These are phyloP conservation scores for Zalaria sp. DNA, from an alignment of 2,329 filamentous ascomycete genomes.

Conservation along the genomic window DNA sequence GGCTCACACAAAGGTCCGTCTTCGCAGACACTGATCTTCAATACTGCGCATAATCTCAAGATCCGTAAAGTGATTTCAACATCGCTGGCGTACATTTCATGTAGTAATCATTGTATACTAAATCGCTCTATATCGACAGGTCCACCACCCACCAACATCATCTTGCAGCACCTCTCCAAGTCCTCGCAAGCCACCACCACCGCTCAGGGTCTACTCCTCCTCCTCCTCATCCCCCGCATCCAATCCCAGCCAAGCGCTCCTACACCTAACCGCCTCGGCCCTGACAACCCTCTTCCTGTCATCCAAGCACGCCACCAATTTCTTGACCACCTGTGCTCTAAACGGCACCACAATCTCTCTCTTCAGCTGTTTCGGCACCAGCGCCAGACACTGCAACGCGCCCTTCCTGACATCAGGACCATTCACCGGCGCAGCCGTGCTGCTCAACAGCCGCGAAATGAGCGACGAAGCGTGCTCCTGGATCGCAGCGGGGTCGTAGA, in stretches of 20 bases:
- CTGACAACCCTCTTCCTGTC: constrained; percentile 49
- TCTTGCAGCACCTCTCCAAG: no score
- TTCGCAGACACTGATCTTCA: no score
- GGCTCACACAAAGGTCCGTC: no score
- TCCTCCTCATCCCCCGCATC: constrained; percentile 45
- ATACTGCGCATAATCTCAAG: no score
- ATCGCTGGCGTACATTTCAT: no score
- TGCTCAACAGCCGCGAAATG: constrained; percentile 36
- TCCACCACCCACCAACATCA: no score
- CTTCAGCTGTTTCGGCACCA: constrained; percentile 33
- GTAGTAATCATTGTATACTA: no score
- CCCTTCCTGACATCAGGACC: constrained; percentile 30
- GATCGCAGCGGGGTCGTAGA: constrained; percentile 38
- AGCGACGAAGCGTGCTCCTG: constrained; percentile 44
- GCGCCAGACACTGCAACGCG: constrained; percentile 32
- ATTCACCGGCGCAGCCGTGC: constrained; percentile 13
- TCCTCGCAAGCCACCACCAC: no score
- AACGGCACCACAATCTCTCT: constrained; percentile 41
- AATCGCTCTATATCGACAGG: no score
- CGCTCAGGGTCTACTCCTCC: neutral
- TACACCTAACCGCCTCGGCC: constrained; percentile 46
- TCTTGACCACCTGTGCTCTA: constrained; percentile 41
- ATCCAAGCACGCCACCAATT: constrained; percentile 41
- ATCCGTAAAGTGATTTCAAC: no score
- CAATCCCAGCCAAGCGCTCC: constrained; percentile 45